Conservation (phyloP, 2,329 filamentous ascomycete genomes). For the Aspergillus nomiae region DNA sequence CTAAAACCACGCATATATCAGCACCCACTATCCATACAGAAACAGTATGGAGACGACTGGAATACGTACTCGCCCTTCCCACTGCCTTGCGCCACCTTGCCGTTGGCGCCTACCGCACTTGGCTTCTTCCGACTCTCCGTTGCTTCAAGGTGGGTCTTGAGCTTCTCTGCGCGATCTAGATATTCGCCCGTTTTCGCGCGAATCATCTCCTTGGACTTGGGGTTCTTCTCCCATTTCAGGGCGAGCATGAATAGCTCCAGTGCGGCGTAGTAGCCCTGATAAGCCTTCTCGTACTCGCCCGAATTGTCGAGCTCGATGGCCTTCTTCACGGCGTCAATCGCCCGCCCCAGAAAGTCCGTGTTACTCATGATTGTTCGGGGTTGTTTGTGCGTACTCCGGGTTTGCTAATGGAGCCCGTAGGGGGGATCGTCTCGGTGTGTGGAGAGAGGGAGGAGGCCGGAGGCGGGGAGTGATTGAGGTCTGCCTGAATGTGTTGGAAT, state of each 20-base stretch:
- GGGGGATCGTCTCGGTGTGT: neutral
- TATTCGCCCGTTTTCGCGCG: slow-evolving; percentile 93
- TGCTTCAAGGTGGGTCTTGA: slow-evolving; percentile 85
- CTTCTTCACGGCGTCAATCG: slow-evolving; percentile 95
- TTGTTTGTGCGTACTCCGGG: neutral
- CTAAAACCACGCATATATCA: slow-evolving; percentile 18
- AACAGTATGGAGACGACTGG: neutral
- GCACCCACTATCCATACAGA: neutral
- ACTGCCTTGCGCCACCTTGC: slow-evolving; percentile 52
- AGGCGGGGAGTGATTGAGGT: slow-evolving; percentile 8
- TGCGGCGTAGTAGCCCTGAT: slow-evolving; percentile 91
- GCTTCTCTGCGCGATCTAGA: slow-evolving; percentile 97
- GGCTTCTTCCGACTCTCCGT: slow-evolving; percentile 54
- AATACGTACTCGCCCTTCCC: slow-evolving; percentile 57
- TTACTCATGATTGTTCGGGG: slow-evolving; percentile 71
- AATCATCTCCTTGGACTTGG: slow-evolving; percentile 96
- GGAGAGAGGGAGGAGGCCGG: neutral
- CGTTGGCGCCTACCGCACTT: slow-evolving; percentile 54
- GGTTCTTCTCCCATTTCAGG: slow-evolving; percentile 99
- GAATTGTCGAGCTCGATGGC: slow-evolving; percentile 95
- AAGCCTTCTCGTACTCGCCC: slow-evolving; percentile 95
- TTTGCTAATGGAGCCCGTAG: neutral
- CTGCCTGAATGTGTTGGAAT: neutral
- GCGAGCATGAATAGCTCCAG: slow-evolving; percentile 99
- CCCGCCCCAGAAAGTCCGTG: slow-evolving; percentile 94